Evolutionary conservation across 345 rosid species (phyloP), one percentile per base, ranked within the genome.

Genomic region (Rubroshorea leprosula): DNA sequence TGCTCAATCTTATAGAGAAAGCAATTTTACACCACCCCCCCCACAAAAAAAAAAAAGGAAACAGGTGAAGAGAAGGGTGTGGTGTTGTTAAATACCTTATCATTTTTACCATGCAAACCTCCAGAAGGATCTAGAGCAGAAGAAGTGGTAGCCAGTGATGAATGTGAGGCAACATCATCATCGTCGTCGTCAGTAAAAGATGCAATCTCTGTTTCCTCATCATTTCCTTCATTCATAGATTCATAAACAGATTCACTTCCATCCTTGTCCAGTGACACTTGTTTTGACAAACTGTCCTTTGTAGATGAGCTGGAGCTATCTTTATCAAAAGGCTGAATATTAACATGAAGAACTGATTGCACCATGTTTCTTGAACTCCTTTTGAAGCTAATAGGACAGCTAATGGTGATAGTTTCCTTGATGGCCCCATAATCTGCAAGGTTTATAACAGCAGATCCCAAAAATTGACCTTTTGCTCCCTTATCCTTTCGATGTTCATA

Each of bases 151-250:
- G 80, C 71, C 60, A 25, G 68, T 6, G 84, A 86, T 23, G 89
- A 81, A 49, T 74, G 76, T 8, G 86, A 64, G 22, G 93, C 80
- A 71, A 74, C 62, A 72, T 70, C 81, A 46, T 86, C 91, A 27
- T 77, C 90, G 3, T 86, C 92, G 47, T 89, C 96, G 5, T 84
- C 96, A 5, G 96, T 86, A 58, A 83, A 84, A 3, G 89, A 83
- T 5, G 85, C 80, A 64, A 84, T 79, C 74, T 85, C 80, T 64
- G 74, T 65, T 64, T 75, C 85, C 60, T 54, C 81, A 19, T 74
- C 81, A 31, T 82, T 76, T 41, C 69, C 89, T 66, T 73, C 82
- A 62, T 79, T 79, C 5, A 65, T 70, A 46, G 77, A 70, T 63
- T 76, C 84, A 15, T 84, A 82, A 58, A 82, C 82, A 56, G 86